Evolutionary conservation across 176 grass and related monocot genomes (phyloP).

Genomic region (barley (Hordeum vulgare)): DNA sequence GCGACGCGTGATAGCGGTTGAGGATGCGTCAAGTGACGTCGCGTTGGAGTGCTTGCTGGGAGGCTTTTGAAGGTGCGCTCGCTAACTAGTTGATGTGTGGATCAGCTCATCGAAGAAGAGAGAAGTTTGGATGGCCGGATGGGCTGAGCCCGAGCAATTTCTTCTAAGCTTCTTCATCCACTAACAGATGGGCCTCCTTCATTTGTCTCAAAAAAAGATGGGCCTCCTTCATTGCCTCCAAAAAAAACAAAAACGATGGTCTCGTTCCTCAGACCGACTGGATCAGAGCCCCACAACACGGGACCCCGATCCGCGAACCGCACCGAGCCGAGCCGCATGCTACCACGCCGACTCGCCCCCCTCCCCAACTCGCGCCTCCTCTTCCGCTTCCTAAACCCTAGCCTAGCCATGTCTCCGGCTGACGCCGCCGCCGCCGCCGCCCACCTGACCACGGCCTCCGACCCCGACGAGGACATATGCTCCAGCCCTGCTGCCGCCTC

Average conservation of each 20-base stretch:
- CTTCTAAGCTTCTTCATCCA: background rate
- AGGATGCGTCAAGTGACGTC: no score
- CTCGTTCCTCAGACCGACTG: background rate
- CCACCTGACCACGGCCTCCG: conserved; percentile 19
- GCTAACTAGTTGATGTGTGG: no score
- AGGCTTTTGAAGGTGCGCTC: no score
- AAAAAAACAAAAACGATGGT: no score
- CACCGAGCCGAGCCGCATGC: conserved; percentile 11
- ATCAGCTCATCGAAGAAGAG: background rate
- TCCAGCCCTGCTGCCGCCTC: background rate
- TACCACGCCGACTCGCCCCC: background rate
- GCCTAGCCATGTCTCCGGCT: conserved; percentile 45
- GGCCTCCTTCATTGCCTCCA: no score
- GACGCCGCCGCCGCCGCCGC: conserved; percentile 9
- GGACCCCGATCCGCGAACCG: background rate
- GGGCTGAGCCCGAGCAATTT: background rate
- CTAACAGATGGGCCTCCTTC: no score
- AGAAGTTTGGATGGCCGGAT: background rate
- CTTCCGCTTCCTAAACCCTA: conserved; percentile 55
- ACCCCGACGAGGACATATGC: conserved; percentile 42
- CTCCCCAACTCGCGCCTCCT: conserved; percentile 22
- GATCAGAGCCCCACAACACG: background rate
- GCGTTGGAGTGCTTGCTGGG: no score
- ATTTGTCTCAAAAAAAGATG: no score
- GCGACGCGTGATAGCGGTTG: no score